Evolutionary conservation across 371 early-diverging fungal genomes (phyloP), one percentile per base, ranked within the genome.

Genomic region (Mortierella sp.): DNA sequence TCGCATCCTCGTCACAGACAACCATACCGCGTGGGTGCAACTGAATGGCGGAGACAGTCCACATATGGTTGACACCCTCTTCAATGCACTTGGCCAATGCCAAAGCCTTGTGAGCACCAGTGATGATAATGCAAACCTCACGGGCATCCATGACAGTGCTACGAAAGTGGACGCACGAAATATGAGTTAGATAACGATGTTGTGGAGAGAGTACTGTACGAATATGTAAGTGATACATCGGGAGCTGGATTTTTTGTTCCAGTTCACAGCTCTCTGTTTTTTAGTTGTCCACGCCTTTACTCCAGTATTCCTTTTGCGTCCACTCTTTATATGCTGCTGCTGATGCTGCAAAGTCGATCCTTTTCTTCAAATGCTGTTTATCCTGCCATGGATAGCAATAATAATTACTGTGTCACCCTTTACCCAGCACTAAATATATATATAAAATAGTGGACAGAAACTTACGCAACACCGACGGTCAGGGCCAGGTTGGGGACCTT

Each of bases 11-110:
- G 79, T 95, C 95, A 69, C 94, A 94, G 23, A 94, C 93, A 79
- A 95, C 85, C 81, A 95, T 83, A n/a, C 93, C 92, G 54, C 91
- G 90, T 39, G 94, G 93, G 60, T 95, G 95, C 68, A 92, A 80
- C 79, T 95, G 95, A 57, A 95, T 89, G n/a, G 93, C 93, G 21
- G 93, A 93, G 53, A 95, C 93, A 9, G 95, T 95, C 93, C 94
- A 94, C 95, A 94, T 94, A 81, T 93, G 94, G 81, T 94, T 94
- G 49, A 94, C 92, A 28, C 89, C 89, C 51, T 92, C 92, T 69
- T 95, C 95, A 28, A 95, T 90, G 72, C 94, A 93, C 81, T 93
- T 93, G 60, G 93, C 89, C 37, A 94, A 73, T 6, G 94, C 94
- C 60, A 93, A 81, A 23, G 76, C 76, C 69, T 94, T 93, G 80